Evolutionary conservation across 371 early-diverging fungal species (phyloP), one percentile per base, ranked within the genome.

Genomic region (Conidiobolus incongruus): DNA sequence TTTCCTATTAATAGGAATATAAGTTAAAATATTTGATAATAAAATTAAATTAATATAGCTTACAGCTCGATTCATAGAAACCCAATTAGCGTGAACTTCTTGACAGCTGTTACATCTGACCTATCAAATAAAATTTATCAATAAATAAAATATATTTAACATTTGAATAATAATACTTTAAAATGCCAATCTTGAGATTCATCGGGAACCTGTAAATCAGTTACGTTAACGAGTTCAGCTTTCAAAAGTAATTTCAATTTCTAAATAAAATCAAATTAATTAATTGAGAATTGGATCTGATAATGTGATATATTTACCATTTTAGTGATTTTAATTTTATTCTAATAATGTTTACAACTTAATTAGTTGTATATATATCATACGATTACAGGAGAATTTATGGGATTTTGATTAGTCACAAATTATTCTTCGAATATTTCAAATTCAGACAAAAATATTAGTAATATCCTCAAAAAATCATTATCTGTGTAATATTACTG

Each of bases 201-300:
- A 23, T 65, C 64, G 1, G 54, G 55, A 11, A 81, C 78, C 31
- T 53, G 55, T 29, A 85, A 58, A 46, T 76, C 69, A 10, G 84
- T 81, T 8, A 86, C 70, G 55, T 82, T 83, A 41, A 70, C 72
- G 36, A 89, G 74, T 48, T 81, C 81, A 29, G 83, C 84, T 51
- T 75, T 76, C 42, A 78, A 46, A 4, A 45, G 21, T 11, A 45
- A 22, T 20, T 38, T 13, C 5, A 45, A 20, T 45, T 45, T 45
- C 46, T 45, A 40, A 8, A 28, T 26, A 4, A 26, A 26, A 4
- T 4, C 8, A 4, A 26, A 26, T 26, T 26, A 4, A 26, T 26
- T 26, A 4, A 26, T 3, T 26, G 3, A 4, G 8, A 4, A 26
- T 26, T 4, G 26, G 8, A 26, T 26, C 8, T 8, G 8, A 8